These are phyloP conservation scores for Apium graveolens DNA, from an alignment of 129 eudicot species.

Conservation along the genomic window DNA sequence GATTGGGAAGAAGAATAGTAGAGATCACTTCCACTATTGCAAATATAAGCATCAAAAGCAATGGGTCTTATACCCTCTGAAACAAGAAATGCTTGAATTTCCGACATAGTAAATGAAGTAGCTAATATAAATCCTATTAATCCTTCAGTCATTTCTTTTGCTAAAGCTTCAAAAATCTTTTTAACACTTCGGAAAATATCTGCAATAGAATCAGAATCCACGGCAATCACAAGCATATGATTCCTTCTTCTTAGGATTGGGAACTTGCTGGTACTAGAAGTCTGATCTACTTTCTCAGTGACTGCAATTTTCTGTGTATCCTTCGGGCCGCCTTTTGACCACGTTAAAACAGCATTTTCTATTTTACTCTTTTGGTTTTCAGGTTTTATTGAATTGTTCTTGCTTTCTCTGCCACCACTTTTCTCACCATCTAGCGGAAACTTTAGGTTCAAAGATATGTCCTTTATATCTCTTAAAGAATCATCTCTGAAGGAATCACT, in stretches of 20 bases:
- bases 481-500: constrained; percentile 32
- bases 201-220: constrained; percentile 42
- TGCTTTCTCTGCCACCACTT: constrained; percentile 7
- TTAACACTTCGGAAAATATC: constrained; percentile 40
- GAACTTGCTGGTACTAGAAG: constrained; percentile 41
- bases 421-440: constrained; percentile 73
- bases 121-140: constrained; percentile 77
- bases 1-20: constrained; percentile 65
- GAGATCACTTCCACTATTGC: constrained; percentile 94
- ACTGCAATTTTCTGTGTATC: constrained; percentile 18
- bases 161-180: constrained; percentile 62
- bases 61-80: constrained; percentile 59
- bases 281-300: constrained; percentile 53
- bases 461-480: constrained; percentile 87
- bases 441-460: constrained; percentile 77
- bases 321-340: constrained; percentile 55
- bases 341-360: constrained; percentile 59
- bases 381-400: constrained; percentile 22
- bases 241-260: constrained; percentile 78
- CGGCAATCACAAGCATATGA: constrained; percentile 60
- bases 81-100: constrained; percentile 52
- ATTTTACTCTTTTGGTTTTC: constrained; percentile 49
- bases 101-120: constrained; percentile 72
- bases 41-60: constrained; percentile 87
- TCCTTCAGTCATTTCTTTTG: constrained; percentile 61